Evolutionary conservation across 2,329 filamentous ascomycete species (phyloP), one percentile per base, ranked within the genome.

Genomic region (Sporothrix schenckii): DNA sequence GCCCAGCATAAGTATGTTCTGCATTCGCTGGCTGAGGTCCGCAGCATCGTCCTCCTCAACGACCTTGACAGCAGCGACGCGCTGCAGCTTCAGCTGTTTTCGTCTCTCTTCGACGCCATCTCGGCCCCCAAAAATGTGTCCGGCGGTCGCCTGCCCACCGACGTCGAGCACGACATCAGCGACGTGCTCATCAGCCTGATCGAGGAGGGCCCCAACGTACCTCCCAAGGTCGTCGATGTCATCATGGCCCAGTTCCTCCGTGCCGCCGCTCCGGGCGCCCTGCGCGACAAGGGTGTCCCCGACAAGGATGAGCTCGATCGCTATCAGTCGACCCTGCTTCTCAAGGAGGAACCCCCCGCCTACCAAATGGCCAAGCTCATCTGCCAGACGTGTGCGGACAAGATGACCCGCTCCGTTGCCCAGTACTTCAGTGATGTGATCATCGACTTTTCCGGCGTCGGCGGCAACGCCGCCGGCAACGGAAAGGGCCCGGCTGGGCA

Each of bases 351-450:
- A 70, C 94, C 95, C 1, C 89, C 93, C 19, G 94, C 95, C 1
- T 99, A 99, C 81, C 91, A 95, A 77, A 97, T 98, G 91, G 94
- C 95, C 27, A 97, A 96, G 80, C 92, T 92, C 2, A 90, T 99
- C 58, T 99, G 95, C 82, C 95, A 93, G 76, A 87, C 87, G 21
- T 96, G 90, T 75, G 89, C 92, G 0, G 94, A 97, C 75, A 96
- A 96, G 80, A 97, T 99, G 94, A 91, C 93, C 0, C 91, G 93
- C 72, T 93, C 96, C 75, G 91, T 98, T 70, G 94, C 93, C 74
- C 93, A 97, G 77, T 99, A 98, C 79, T 99, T 99, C 79, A 97
- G 93, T 80, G 93, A 97, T 70, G 93, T 98, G 67, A 96, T 99
- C 71, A 89, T 98, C 72, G 93, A 97, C 77, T 92, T 93, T 3